Percentiles rank a stretch among this genome's conserved stretches.
phyloP scores from a whole-genome alignment of 768 basidiomycete species.

The Suillus weaverae region DNA sequence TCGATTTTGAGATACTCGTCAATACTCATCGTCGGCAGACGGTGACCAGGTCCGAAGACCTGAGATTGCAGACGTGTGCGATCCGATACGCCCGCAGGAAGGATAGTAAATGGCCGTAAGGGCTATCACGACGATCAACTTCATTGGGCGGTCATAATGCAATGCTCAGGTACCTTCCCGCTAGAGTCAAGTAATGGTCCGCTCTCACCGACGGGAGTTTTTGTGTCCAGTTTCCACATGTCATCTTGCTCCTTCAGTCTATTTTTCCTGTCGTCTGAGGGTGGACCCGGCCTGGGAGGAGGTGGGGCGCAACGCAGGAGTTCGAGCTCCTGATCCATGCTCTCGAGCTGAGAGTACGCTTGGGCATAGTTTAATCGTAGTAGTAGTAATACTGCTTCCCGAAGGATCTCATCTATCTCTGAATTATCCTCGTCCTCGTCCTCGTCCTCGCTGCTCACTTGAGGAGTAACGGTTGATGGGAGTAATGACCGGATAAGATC shows the following conservation, averaged over 20 bases:
- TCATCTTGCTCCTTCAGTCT: conserved; percentile 47
- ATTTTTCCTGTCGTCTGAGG: conserved; percentile 38
- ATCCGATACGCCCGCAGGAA: conserved; percentile 69
- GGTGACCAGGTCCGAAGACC: conserved; percentile 83
- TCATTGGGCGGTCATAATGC: not conserved
- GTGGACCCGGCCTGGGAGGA: conserved; percentile 30
- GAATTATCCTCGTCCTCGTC: conserved; percentile 56
- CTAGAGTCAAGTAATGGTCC: conserved; percentile 70
- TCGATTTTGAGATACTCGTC: conserved; percentile 94
- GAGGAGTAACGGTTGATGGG: conserved; percentile 30
- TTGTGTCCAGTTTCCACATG: conserved; percentile 74
- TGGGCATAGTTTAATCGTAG: conserved; percentile 73
- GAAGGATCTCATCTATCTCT: conserved; percentile 63
- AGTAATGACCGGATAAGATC: conserved; percentile 67
- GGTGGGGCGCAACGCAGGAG: conserved; percentile 60
- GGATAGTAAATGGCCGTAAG: conserved; percentile 88
- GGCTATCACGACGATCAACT: conserved; percentile 49
- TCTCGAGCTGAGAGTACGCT: conserved; percentile 64
- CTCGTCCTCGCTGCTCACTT: conserved; percentile 30
- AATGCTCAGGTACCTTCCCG: conserved; percentile 61
- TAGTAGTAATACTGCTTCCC: conserved; percentile 68
- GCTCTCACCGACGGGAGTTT: conserved; percentile 43
- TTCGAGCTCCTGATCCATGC: conserved; percentile 69
- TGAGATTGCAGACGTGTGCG: conserved; percentile 72
- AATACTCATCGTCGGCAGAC: conserved; percentile 92